A percentile compares a stretch with the other conserved stretches of the same genome.
Evolutionary conservation across 1,284 basidiomycete species (phyloP).

Genomic region (Irpex rosettiformis): DNA sequence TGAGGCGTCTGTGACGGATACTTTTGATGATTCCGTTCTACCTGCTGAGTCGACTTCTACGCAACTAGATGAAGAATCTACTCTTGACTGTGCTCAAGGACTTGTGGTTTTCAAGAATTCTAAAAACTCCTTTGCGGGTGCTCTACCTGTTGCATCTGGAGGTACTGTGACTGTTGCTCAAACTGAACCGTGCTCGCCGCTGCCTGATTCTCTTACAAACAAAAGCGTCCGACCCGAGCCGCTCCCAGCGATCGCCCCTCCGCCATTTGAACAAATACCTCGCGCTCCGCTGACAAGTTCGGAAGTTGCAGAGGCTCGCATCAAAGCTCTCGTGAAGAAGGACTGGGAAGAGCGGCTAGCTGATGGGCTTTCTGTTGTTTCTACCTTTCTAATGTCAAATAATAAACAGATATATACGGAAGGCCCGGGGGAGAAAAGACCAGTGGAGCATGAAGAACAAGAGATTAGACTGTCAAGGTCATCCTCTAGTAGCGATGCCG

Average conservation of each 20-base stretch:
- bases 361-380: constrained; percentile 26
- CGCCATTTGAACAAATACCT: constrained; percentile 30
- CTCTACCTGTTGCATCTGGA: neutral
- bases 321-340: constrained; percentile 37
- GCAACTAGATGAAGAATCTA: neutral
- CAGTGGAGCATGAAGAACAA: constrained; percentile 1
- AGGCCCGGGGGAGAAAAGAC: neutral
- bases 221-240: neutral
- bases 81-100: neutral
- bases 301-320: constrained; percentile 39
- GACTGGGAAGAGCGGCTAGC: constrained; percentile 35
- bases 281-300: constrained; percentile 35
- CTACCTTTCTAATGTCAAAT: too few species aligned
- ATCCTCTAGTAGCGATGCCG: neutral
- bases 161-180: constrained; percentile 4
- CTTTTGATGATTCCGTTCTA: neutral
- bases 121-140: neutral
- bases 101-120: neutral
- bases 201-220: neutral
- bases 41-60: neutral
- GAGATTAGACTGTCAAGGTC: neutral
- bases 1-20: constrained; percentile 6
- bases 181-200: constrained; percentile 22
- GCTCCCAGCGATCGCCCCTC: constrained; percentile 51
- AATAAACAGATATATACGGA: neutral